Percentiles rank a stretch among this genome's conserved stretches.
Conservation (phyloP, 768 basidiomycete genomes). For the Lactarius evosmus region DNA sequence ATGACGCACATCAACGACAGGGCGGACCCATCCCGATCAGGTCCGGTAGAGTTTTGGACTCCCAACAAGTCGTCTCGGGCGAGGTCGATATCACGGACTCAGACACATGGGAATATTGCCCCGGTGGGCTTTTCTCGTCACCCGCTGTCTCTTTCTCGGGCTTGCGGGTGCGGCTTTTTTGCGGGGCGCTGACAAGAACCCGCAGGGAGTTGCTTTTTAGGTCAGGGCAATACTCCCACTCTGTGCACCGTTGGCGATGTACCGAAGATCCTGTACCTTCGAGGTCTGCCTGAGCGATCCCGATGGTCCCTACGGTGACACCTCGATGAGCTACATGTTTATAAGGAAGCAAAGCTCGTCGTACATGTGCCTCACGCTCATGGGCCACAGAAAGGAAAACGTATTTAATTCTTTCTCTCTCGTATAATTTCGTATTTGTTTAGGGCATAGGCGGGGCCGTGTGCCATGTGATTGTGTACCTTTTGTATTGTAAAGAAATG, state of each 20-base stretch:
- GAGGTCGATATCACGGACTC: conserved; percentile 43
- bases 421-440: no score
- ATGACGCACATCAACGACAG: conserved; percentile 57
- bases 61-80: conserved; percentile 42
- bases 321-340: conserved; percentile 25
- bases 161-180: no score
- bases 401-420: neutral
- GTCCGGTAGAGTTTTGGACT: conserved; percentile 41
- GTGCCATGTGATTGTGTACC: no score
- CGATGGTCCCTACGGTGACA: conserved; percentile 23
- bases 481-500: no score
- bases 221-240: conserved; percentile 56
- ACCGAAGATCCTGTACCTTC: conserved; percentile 46
- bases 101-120: conserved; percentile 43
- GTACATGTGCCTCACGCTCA: no score
- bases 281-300: conserved; percentile 33
- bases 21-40: conserved; percentile 42
- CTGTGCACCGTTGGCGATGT: conserved; percentile 57
- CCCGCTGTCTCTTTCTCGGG: neutral
- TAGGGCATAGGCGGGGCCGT: no score
- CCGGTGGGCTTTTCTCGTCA: neutral
- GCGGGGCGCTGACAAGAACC: neutral
- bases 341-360: neutral
- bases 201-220: conserved; percentile 31
- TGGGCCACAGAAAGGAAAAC: neutral